Evolutionary conservation across 1,284 basidiomycete genomes (phyloP).

Genomic region (Cerrena zonata): DNA sequence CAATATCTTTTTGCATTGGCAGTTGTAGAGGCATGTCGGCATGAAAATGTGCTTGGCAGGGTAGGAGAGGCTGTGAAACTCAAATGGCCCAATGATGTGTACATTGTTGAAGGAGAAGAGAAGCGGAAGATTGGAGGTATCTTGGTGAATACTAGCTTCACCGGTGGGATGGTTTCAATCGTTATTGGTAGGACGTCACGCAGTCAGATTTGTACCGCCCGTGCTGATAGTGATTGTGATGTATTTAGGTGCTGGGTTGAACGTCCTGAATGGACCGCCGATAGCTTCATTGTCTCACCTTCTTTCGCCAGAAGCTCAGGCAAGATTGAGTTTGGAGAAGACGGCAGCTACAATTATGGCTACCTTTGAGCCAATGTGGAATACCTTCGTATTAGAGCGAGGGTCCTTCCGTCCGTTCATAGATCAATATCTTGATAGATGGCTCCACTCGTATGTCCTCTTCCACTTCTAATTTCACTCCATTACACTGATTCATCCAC

Average conservation of each 20-base stretch:
- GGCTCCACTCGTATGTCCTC: slow-evolving; percentile 82
- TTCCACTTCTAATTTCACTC: background rate
- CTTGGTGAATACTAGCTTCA: slow-evolving; percentile 84
- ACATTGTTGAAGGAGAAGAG: slow-evolving; percentile 55
- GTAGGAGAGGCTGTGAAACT: slow-evolving; percentile 62
- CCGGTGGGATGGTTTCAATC: slow-evolving; percentile 66
- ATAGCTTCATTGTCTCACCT: slow-evolving; percentile 80
- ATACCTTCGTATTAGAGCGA: slow-evolving; percentile 53
- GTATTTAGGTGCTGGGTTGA: slow-evolving; percentile 85
- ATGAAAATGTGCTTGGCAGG: slow-evolving; percentile 43
- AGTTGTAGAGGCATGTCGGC: slow-evolving; percentile 77
- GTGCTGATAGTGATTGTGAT: too few species aligned
- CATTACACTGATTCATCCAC: background rate
- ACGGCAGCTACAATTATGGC: slow-evolving; percentile 73
- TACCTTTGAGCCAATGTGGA: slow-evolving; percentile 80
- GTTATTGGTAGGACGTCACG: slow-evolving; percentile 77
- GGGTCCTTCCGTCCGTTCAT: slow-evolving; percentile 77
- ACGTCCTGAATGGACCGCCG: slow-evolving; percentile 80
- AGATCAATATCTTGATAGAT: slow-evolving; percentile 70
- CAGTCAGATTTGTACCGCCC: background rate
- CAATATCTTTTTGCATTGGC: slow-evolving; percentile 92
- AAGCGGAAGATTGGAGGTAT: slow-evolving; percentile 85
- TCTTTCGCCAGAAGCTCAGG: slow-evolving; percentile 31
- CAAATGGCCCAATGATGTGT: slow-evolving; percentile 99
- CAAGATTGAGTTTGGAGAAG: slow-evolving; percentile 61